Evolutionary conservation across 768 basidiomycete genomes (phyloP).

Genomic region (Auricularia auricula-judae): DNA sequence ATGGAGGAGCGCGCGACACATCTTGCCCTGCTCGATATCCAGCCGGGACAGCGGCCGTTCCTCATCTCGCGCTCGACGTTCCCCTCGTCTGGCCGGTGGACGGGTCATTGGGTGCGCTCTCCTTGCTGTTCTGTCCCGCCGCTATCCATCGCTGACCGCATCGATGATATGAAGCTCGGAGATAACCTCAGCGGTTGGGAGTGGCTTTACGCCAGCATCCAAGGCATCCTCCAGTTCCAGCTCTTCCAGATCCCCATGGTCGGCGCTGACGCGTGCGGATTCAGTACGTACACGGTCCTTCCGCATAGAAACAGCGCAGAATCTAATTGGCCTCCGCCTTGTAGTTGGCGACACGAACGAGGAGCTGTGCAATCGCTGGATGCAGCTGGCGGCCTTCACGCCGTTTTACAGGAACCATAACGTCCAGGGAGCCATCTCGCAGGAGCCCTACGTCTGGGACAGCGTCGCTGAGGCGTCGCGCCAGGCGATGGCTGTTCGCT

Average conservation of each 20-base stretch:
- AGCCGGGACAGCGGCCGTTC: constrained; percentile 56
- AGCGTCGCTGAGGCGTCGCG: constrained; percentile 65
- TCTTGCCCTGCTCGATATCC: constrained; percentile 40
- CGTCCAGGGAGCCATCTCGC: constrained; percentile 46
- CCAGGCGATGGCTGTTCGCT: constrained; percentile 58
- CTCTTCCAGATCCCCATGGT: constrained; percentile 77
- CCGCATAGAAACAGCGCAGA: too few species aligned
- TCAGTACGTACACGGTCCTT: constrained; percentile 26
- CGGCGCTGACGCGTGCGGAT: constrained; percentile 68
- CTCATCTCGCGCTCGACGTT: constrained; percentile 61
- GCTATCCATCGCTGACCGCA: neutral
- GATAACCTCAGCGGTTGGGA: constrained; percentile 71
- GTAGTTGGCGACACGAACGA: constrained; percentile 55
- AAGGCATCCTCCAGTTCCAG: constrained; percentile 74
- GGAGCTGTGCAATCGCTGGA: constrained; percentile 80
- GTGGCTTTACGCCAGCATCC: constrained; percentile 57
- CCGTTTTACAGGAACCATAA: constrained; percentile 82
- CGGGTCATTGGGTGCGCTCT: constrained; percentile 54
- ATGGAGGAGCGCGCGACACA: constrained; percentile 63
- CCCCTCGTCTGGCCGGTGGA: constrained; percentile 56
- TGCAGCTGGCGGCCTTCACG: constrained; percentile 69
- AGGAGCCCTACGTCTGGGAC: constrained; percentile 76
- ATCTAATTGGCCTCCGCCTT: constrained; percentile 4
- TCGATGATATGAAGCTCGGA: constrained; percentile 36
- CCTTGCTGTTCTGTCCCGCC: neutral